These are phyloP conservation scores for Cytospora piceae DNA, from an alignment of 2,329 filamentous ascomycete genomes.

Conservation along the genomic window DNA sequence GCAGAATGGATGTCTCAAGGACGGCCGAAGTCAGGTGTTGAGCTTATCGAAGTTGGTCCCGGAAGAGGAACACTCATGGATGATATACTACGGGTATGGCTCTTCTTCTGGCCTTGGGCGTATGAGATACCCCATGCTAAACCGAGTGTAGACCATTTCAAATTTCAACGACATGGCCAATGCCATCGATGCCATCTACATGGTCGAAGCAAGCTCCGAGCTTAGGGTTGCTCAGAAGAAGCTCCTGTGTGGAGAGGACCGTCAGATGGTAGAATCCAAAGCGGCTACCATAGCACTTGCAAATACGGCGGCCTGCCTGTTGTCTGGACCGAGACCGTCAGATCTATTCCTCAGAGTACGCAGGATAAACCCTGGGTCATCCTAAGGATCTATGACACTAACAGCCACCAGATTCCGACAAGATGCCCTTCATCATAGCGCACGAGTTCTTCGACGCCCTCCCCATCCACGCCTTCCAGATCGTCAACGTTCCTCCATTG, in stretches of 20 bases:
- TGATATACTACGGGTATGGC: slow-evolving; percentile 84
- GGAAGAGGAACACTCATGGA: slow-evolving; percentile 96
- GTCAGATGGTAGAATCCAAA: slow-evolving; percentile 70
- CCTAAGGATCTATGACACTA: not conserved
- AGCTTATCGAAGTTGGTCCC: slow-evolving; percentile 92
- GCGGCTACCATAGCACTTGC: slow-evolving; percentile 73
- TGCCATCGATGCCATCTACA: slow-evolving; percentile 83
- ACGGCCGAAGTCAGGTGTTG: slow-evolving; percentile 70
- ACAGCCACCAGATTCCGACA: slow-evolving; percentile 57
- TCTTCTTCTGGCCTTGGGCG: not conserved
- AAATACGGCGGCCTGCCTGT: slow-evolving; percentile 77
- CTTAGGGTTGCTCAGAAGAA: slow-evolving; percentile 78
- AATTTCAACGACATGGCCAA: slow-evolving; percentile 79
- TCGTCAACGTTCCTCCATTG: slow-evolving; percentile 53
- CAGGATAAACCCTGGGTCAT: not conserved
- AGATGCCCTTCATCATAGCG: slow-evolving; percentile 89
- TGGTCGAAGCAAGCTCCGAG: slow-evolving; percentile 89
- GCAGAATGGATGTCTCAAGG: slow-evolving; percentile 97
- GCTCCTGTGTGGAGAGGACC: slow-evolving; percentile 75
- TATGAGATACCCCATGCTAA: slow-evolving; percentile 8
- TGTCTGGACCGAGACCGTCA: slow-evolving; percentile 88
- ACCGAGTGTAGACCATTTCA: slow-evolving; percentile 67
- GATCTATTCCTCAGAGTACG: slow-evolving; percentile 74
- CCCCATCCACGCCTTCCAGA: slow-evolving; percentile 93
- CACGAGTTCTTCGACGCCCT: slow-evolving; percentile 99